Conservation (phyloP, 1,284 basidiomycete species). For the Fomes fomentarius region DNA sequence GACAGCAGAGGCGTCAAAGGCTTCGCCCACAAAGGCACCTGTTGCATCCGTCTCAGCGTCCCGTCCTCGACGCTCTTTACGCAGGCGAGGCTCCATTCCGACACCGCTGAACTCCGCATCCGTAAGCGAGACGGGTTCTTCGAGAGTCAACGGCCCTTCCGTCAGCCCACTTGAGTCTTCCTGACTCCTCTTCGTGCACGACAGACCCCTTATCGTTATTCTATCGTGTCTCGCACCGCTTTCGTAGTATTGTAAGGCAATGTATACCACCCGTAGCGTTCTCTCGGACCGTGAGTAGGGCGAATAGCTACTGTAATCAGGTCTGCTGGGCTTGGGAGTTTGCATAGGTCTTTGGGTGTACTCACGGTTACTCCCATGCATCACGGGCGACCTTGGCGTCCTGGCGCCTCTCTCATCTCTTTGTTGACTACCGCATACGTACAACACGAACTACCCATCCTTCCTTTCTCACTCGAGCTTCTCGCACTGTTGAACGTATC, state of each 20-base stretch:
- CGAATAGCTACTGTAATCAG: neutral
- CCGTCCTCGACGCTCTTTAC: constrained; percentile 22
- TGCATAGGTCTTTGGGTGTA: no score
- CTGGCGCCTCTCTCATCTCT: no score
- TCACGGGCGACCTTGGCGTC: no score
- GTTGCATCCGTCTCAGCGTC: constrained; percentile 6
- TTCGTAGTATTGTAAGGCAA: constrained; percentile 19
- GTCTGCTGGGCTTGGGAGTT: neutral
- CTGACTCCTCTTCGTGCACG: constrained; percentile 9
- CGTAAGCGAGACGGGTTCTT: constrained; percentile 23
- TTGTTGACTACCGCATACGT: no score
- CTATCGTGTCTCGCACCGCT: constrained; percentile 19
- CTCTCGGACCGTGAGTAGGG: neutral
- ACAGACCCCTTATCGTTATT: constrained; percentile 24
- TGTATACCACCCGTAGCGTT: constrained; percentile 13
- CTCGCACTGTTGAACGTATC: no score
- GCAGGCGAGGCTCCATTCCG: constrained; percentile 23
- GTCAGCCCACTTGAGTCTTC: constrained; percentile 18
- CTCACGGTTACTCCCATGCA: no score
- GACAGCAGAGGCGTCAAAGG: constrained; percentile 8
- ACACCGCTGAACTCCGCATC: constrained; percentile 22
- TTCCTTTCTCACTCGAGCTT: no score
- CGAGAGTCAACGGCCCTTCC: constrained; percentile 12
- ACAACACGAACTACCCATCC: no score
- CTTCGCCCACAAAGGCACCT: constrained; percentile 13